These are phyloP conservation scores for Oryza longistaminata DNA, from an alignment of 176 grass and related monocot genomes.

Conservation along the genomic window DNA sequence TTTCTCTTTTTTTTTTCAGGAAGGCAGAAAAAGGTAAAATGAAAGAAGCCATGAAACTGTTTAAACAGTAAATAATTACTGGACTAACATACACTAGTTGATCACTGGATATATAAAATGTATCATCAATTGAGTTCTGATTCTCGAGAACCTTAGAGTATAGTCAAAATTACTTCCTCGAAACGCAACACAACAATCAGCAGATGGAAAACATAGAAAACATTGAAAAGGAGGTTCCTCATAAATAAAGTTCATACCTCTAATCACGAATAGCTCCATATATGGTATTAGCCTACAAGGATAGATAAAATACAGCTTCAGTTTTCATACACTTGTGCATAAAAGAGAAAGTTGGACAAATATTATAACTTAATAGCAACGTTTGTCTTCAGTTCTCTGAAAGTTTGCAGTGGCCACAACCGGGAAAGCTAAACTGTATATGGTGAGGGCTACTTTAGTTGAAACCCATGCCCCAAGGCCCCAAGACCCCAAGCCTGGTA, in stretches of 20 bases:
- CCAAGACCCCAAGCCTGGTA: not conserved
- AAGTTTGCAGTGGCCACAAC: not conserved
- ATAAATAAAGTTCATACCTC: conserved; percentile 57
- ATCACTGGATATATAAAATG: not conserved
- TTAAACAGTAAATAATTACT: not conserved
- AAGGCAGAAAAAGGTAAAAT: not conserved
- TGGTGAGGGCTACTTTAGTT: not conserved
- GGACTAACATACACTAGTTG: not conserved
- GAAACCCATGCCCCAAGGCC: not conserved
- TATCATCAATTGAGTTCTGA: not conserved
- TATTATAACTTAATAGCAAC: not conserved
- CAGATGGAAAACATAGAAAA: not conserved
- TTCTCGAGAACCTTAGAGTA: not conserved
- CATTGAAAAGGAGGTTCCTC: not conserved
- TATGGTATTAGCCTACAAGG: conserved; percentile 81
- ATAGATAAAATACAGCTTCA: conserved; percentile 11
- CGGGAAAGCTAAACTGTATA: not conserved
- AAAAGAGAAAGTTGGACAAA: conserved; percentile 7
- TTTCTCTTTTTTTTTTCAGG: not conserved
- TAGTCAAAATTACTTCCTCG: not conserved
- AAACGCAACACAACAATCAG: conserved; percentile 1
- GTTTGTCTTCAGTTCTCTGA: not conserved
- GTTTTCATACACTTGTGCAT: not conserved
- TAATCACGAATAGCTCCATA: conserved; percentile 83
- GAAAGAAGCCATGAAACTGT: not conserved